Base-by-base conservation (phyloP, 164 flowering plant species). In the Kalanchoe fedtschenkoi region DNA sequence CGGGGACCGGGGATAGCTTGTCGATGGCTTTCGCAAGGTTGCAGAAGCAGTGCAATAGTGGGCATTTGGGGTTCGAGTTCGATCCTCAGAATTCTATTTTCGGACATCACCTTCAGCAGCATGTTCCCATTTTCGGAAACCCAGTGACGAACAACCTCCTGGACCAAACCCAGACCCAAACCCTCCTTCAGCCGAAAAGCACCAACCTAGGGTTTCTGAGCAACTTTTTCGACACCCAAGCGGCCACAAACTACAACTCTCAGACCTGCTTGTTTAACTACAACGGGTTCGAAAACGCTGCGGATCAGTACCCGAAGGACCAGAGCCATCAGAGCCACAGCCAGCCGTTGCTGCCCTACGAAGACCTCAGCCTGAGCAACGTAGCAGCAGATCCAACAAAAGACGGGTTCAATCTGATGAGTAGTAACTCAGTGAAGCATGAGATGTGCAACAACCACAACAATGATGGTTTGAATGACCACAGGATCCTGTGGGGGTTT, bases 401-500 rank as follows among this genome's bases (percentile, higher is more conserved):
- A 37, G 39, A 9, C 8, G 39, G 39, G 8, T 37, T 37, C 39
- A 37, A 2, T 37, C 13, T 37, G 13, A 37, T 9, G 39, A 37
- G 39, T 37, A 15, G 14, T 37, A n/a, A n/a, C n/a, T n/a, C n/a
- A 21, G 19, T 9, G 55, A 47, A 46, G 21, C 53, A 46, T 55
- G 78, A 71, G 4, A 75, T 64, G 28, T n/a, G n/a, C n/a, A n/a
- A n/a, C n/a, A 42, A 62, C 44, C 81, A 74, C 19, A 73, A 68
- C 65, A 69, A 65, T 28, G 75, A 68, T 47, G 67, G 61, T 26
- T 62, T 35, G 24, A 66, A 19, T 70, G 71, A 68, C 44, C 24
- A 58, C 58, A 66, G 62, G 71, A 37, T 58, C 46, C 17, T 81
- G 56, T 81, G 82, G 89, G 89, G 93, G 2, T 77, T n/a, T 64